These are phyloP conservation scores for Colletotrichum spaethianum DNA, from an alignment of 2,329 filamentous ascomycete genomes.

Conservation along the genomic window DNA sequence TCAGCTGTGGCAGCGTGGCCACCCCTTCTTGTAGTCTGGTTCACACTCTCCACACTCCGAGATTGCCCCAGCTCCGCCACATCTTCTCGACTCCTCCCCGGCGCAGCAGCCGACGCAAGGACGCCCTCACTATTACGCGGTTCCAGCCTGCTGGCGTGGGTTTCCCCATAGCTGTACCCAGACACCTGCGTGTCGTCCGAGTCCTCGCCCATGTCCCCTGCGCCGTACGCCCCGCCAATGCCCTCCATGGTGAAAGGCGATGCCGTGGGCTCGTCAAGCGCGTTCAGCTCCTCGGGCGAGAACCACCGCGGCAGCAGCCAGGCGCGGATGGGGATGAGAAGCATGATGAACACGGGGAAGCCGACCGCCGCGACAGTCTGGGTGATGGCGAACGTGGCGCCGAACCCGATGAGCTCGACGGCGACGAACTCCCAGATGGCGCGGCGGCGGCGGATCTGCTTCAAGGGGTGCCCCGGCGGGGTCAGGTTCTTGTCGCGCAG, in stretches of 20 bases:
- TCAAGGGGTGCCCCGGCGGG: conserved; percentile 70
- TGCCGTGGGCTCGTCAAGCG: conserved; percentile 81
- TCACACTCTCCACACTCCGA: not conserved
- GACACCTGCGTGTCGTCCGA: conserved; percentile 32
- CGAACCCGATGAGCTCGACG: conserved; percentile 79
- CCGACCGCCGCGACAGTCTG: conserved; percentile 87
- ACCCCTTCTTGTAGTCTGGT: not conserved
- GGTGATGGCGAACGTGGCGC: conserved; percentile 85
- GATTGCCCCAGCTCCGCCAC: conserved; percentile 50
- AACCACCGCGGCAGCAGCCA: conserved; percentile 75
- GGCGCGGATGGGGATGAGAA: conserved; percentile 77
- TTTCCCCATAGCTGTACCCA: conserved; percentile 39
- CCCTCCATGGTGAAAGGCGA: conserved; percentile 83
- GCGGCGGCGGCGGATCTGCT: conserved; percentile 69
- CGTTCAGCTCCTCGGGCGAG: conserved; percentile 69
- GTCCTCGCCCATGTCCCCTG: conserved; percentile 44
- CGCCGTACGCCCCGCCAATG: conserved; percentile 74
- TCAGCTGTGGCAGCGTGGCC: conserved; percentile 9
- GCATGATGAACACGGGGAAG: conserved; percentile 81
- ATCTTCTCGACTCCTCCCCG: conserved; percentile 53
- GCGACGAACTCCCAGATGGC: conserved; percentile 81
- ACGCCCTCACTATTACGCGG: conserved; percentile 44
- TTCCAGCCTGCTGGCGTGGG: conserved; percentile 20
- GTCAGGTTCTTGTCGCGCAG: conserved; percentile 76
- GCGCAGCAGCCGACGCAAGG: conserved; percentile 46